Base-by-base conservation (phyloP, 768 basidiomycete species). In the Cystofilobasidium macerans region DNA sequence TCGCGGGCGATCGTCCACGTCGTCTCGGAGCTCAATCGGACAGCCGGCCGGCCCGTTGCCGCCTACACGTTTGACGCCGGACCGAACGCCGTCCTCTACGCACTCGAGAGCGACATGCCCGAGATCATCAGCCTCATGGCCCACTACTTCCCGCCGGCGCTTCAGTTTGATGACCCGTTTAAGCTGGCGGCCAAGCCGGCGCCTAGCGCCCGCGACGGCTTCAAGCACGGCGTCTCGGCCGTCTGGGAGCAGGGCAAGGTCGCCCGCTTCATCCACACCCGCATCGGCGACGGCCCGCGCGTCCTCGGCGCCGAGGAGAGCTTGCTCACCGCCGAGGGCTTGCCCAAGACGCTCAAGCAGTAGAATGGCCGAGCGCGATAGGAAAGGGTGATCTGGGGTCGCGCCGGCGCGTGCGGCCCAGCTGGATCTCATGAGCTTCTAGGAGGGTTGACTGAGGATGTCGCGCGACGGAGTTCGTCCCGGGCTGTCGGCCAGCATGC, bases 1-100 rank as follows among this genome's bases (percentile, higher is more conserved):
- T 87, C 85, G 64, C 82, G 88, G n/a, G 77, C 89, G n/a, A 89
- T 99, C 78, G 89, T 99, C 74, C 80, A 85, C 8, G 77, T 97
- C 73, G 81, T 99, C 70, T 86, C 87, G 47, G 95, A 98, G 78
- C 85, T 91, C 79, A 99, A 99, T 78, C 84, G 93, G 24, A 80
- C 88, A 26, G 77, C 67, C 74, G 82, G 76, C 54, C 79, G 80
- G 2, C 82, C 83, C 61, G 85, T 88, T 73, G 95, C 92, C 0
- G 95, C 94, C 47, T 99, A 99, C 78, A 99, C 95, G n/a, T 98
- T 87, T 74, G 95, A 99, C 72, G 95, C 95, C 0, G 95, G 95
- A 36, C 95, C 95, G 18, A 99, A 99, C 77, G 93, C 93, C 2
- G 95, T 99, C 75, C 90, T 99, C 73, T 99, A 98, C 77, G 83